Base-by-base conservation (phyloP, 139 green algal genomes). In the Volvox reticuliferus region DNA sequence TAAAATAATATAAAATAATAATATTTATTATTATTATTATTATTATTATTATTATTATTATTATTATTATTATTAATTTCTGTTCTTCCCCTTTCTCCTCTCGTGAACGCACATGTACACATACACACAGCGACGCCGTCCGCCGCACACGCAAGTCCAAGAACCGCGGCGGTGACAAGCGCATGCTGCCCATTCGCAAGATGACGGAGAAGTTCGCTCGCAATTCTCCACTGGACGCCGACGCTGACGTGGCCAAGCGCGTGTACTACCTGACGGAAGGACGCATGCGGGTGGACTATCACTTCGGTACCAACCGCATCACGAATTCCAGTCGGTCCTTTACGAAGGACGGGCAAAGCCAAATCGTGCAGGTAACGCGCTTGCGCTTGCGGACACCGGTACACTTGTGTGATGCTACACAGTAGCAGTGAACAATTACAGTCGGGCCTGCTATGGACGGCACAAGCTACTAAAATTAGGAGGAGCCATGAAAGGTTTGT, bases 191-290 rank as follows among this genome's bases (percentile, higher is more conserved):
- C 28, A 96, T 98, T 81, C 28, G 90, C 35, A 98, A 98, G 93
- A 96, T 98, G 93, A 97, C 95, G 12, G 94, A 98, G 91, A 98
- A 98, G 94, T 98, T 96, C 82, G 22, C 55, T 0, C 92, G 95
- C 32, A 94, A 97, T 77, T 1, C 82, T 1, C 65, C 67, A 9
- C 36, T 94, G 69, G 76, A 87, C 21, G 88, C 85, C 37, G 86
- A 90, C 86, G 13, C 73, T 24, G 96, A 98, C 79, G 94, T 98
- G 33, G 93, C 94, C 63, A 97, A 96, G 93, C 93, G 95, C 19
- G 94, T 95, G 33, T 98, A 96, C 88, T 94, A 96, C 89, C 73
- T 97, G n/a, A 86, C 89, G 2, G 79, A 94, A 63, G 94, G 95
- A 35, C 91, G 87, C 55, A 96, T 97, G 86, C 83, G 89, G 19